Base-by-base conservation (phyloP, 1,284 basidiomycete species). In the Heterobasidion occidentale region DNA sequence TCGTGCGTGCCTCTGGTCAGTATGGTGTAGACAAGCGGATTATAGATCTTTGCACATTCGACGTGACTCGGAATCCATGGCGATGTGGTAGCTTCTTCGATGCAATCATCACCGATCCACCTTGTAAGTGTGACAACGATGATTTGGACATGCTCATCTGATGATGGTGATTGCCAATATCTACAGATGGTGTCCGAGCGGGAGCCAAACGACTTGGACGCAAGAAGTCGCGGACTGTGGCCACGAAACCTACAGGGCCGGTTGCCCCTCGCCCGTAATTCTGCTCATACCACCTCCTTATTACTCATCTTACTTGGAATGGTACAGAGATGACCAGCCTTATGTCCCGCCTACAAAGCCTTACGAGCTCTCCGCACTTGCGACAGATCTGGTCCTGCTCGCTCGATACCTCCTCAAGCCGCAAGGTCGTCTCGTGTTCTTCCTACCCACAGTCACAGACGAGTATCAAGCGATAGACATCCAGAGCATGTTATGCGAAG, bases 151-250 rank as follows among this genome's bases (percentile, higher is more conserved):
- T 52, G 9, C 19, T 9, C 14, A 15, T 20, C n/a, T 9, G 35
- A 34, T 8, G 19, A 56, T 62, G 34, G 58, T 14, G 7, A 9
- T 38, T 50, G 12, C 51, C 52, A 42, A 44, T 19, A 36, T 34
- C 59, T 17, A 57, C 65, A 86, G 96, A 99, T 69, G 97, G 96
- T 9, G 93, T 99, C 0, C 79, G 97, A 35, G 96, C 97, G 15
- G 97, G 97, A 1, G 97, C 97, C 2, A 99, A 99, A 70, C 80
- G 95, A 38, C 76, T 97, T 1, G 97, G 97, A 1, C 78, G 93
- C 33, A 88, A 84, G 63, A 77, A 76, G 56, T 70, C 73, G 58
- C 71, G 81, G n/a, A 71, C 74, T 46, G 52, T 56, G 14, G 53
- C 55, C 42, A 58, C 45, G 55, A 46, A 53, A 51, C 50, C 46